Evolutionary conservation across 192 early-diverging fungal species (phyloP), one percentile per base, ranked within the genome.

Genomic region (Linnemannia elongata): DNA sequence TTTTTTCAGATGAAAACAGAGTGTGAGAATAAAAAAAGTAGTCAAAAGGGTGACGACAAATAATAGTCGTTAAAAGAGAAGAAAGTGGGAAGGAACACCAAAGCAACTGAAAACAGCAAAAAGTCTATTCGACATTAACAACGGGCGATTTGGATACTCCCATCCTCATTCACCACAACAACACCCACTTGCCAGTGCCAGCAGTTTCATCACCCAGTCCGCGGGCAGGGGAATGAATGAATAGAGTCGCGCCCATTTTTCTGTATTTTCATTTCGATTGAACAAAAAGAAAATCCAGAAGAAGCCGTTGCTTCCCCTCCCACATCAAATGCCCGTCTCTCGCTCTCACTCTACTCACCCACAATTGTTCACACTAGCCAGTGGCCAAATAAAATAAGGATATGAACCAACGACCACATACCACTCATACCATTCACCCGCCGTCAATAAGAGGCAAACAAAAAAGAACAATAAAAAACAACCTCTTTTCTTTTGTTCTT

Each of bases 231-330:
- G 57, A 30, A 60, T 60, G 57, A 60, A 60, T 60, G 49, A 66
- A 15, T 66, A 66, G 27, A 30, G 60, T 35, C 60, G 72, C 72
- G 69, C 35, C 41, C 69, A 6, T 20, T 42, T 41, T 41, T 71
- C 3, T 71, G 6, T 41, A 13, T 41, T 41, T 71, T 38, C 30
- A 27, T 24, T 18, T 7, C 44, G 18, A 55, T 75, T 75, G 74
- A 75, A 33, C 52, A 55, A 75, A 75, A 75, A 75, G 74, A 75
- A 75, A 36, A 55, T 75, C 49, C 52, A 75, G 74, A 55, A 75
- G 38, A 6, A 20, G 17, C 35, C 20, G 0, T 20, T 30, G 2
- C 20, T 20, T 36, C 2, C 33, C 27, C 30, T 6, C 45, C 22
- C 44, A 41, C 39, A 6, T n/a, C 27, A 30, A n/a, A 30, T 30